phyloP scores from a whole-genome alignment of 805 yeast species.

The Starmerella potacharoeniae region DNA sequence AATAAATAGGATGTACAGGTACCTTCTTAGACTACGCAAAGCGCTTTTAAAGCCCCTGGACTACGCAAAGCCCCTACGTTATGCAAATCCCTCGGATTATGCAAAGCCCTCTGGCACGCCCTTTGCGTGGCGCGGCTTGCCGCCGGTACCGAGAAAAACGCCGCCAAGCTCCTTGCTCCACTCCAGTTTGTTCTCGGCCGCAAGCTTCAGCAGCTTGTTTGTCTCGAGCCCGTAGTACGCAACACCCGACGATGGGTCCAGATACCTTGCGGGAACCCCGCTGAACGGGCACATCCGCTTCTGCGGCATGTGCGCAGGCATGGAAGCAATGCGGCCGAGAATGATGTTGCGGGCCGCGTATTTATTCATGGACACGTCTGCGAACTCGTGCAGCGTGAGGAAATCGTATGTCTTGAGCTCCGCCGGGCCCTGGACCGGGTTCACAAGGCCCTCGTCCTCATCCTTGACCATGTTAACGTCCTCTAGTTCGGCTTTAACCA shows the following conservation, averaged over 20 bases:
- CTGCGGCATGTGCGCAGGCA: conserved; percentile 30
- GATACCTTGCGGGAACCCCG: conserved; percentile 68
- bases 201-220: conserved; percentile 48
- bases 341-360: conserved; percentile 30
- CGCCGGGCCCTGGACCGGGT: conserved; percentile 12
- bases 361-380: conserved; percentile 20
- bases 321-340: conserved; percentile 45
- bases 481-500: too few relatives aligned
- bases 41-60: too few relatives aligned
- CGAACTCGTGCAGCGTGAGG: conserved; percentile 44
- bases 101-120: conserved; percentile 84
- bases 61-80: too few relatives aligned
- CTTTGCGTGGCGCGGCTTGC: conserved; percentile 28
- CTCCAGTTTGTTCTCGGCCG: conserved; percentile 39
- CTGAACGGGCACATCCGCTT: conserved; percentile 59
- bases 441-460: background rate
- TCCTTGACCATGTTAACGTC: background rate
- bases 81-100: background rate
- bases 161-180: conserved; percentile 43
- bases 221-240: conserved; percentile 78
- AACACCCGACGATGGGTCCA: conserved; percentile 79
- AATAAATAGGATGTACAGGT: background rate
- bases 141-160: conserved; percentile 31
- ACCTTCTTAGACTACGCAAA: background rate
- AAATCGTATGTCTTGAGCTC: conserved; percentile 26